phyloP scores from a whole-genome alignment of 2,329 filamentous ascomycete species.

The Grosmannia serpens region DNA sequence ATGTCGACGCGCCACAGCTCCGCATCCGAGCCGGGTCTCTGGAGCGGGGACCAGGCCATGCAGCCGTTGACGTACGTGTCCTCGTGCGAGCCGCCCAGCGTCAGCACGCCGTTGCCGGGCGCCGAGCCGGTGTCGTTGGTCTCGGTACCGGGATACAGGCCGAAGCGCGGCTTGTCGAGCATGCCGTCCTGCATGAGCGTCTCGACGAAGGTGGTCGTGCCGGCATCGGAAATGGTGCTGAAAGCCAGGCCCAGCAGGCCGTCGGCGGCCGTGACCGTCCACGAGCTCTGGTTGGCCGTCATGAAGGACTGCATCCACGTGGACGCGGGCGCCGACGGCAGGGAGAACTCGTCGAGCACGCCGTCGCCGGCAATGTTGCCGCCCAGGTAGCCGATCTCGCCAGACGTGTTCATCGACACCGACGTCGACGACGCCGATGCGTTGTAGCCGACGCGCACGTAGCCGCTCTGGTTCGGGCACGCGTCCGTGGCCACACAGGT shows the following conservation, averaged over 20 bases:
- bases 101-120: constrained; percentile 5
- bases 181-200: constrained; percentile 18
- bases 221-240: constrained; percentile 18
- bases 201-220: constrained; percentile 20
- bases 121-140: constrained; percentile 19
- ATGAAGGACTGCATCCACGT: constrained; percentile 20
- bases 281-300: constrained; percentile 18
- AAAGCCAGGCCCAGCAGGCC: constrained; percentile 26
- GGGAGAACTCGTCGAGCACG: constrained; percentile 17
- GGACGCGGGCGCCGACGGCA: constrained; percentile 4
- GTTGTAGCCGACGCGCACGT: constrained; percentile 18
- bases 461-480: constrained; percentile 18
- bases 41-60: constrained; percentile 7
- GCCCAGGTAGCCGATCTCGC: constrained; percentile 20
- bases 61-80: constrained; percentile 17
- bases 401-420: constrained; percentile 11
- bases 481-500: constrained; percentile 13
- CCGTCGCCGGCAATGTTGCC: constrained; percentile 16
- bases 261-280: constrained; percentile 18
- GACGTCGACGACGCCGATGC: constrained; percentile 16
- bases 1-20: constrained; percentile 21
- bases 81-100: constrained; percentile 17
- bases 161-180: constrained; percentile 21
- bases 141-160: constrained; percentile 1
- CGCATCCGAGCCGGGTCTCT: constrained; percentile 3